Conservation (phyloP, 2,329 filamentous ascomycete species). For the Alternaria sp. region DNA sequence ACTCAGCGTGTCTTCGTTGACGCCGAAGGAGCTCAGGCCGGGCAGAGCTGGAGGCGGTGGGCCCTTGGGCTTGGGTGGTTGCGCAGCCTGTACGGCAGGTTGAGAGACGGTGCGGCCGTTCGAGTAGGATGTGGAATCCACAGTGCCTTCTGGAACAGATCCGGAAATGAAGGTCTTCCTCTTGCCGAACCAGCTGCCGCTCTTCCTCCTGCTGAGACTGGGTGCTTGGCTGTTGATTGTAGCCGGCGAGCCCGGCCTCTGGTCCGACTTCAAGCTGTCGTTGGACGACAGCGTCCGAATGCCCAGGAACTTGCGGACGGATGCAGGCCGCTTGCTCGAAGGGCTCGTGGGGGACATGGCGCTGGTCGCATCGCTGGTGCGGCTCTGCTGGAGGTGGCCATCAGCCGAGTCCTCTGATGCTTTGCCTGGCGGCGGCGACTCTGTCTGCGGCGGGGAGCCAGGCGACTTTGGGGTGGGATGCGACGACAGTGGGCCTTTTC, state of each 20-base stretch:
- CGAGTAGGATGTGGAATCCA: constrained; percentile 26
- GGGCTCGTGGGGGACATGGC: constrained; percentile 44
- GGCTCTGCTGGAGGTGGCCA: constrained; percentile 25
- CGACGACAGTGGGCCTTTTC: constrained; percentile 49
- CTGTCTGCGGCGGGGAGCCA: constrained; percentile 30
- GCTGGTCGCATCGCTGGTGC: constrained; percentile 38
- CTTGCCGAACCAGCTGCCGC: constrained; percentile 50
- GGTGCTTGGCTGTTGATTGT: constrained; percentile 42
- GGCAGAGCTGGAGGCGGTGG: constrained; percentile 50
- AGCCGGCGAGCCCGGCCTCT: constrained; percentile 43
- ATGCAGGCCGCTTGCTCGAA: constrained; percentile 42
- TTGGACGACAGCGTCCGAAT: constrained; percentile 46
- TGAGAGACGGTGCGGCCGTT: constrained; percentile 31
- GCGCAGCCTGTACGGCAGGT: constrained; percentile 11
- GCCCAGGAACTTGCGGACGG: constrained; percentile 51
- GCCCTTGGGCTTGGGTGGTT: constrained; percentile 36
- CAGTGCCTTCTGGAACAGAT: constrained; percentile 41
- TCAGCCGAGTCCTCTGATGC: constrained; percentile 23
- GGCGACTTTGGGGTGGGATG: constrained; percentile 48
- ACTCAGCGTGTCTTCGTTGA: constrained; percentile 42
- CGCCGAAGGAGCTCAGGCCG: constrained; percentile 45
- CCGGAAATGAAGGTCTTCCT: constrained; percentile 45
- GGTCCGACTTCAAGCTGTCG: constrained; percentile 45
- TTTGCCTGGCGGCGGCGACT: constrained; percentile 27
- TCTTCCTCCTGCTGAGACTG: constrained; percentile 46